These are phyloP conservation scores for Sporothrix brasiliensis DNA, from an alignment of 2,329 filamentous ascomycete genomes.

Conservation along the genomic window DNA sequence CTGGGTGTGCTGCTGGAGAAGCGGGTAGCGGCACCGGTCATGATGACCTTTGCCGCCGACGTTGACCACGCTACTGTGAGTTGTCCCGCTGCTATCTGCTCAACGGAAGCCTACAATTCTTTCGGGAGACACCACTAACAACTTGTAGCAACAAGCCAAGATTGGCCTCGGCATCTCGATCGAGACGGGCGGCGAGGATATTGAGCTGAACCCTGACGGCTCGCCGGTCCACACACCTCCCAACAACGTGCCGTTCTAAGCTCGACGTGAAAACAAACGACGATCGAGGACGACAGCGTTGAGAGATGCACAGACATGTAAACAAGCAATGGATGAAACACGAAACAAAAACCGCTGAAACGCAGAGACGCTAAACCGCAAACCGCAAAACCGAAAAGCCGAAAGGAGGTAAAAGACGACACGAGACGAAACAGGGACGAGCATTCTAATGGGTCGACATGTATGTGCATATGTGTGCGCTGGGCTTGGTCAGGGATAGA, in stretches of 20 bases:
- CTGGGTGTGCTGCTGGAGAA: constrained; percentile 92
- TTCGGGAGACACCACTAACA: constrained; percentile 39
- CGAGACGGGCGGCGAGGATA: constrained; percentile 79
- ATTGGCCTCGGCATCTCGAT: constrained; percentile 92
- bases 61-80: constrained; percentile 94
- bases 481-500: constrained; percentile 26
- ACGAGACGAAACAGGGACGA: constrained; percentile 6
- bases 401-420: neutral
- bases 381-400: neutral
- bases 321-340: neutral
- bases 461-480: neutral
- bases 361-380: no score
- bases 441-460: constrained; percentile 18
- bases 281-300: neutral
- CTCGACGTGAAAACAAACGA: neutral
- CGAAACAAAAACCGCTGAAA: neutral
- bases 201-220: constrained; percentile 80
- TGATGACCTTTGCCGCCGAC: constrained; percentile 92
- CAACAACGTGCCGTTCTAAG: constrained; percentile 67
- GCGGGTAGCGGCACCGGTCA: constrained; percentile 88
- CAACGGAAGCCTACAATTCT: neutral
- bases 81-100: constrained; percentile 35
- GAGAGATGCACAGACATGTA: neutral
- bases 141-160: constrained; percentile 82
- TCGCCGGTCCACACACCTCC: constrained; percentile 56